A percentile compares a stretch with the other conserved stretches of the same genome.
Evolutionary conservation across 2,329 filamentous ascomycete species (phyloP).

Genomic region (Botrytis elliptica): DNA sequence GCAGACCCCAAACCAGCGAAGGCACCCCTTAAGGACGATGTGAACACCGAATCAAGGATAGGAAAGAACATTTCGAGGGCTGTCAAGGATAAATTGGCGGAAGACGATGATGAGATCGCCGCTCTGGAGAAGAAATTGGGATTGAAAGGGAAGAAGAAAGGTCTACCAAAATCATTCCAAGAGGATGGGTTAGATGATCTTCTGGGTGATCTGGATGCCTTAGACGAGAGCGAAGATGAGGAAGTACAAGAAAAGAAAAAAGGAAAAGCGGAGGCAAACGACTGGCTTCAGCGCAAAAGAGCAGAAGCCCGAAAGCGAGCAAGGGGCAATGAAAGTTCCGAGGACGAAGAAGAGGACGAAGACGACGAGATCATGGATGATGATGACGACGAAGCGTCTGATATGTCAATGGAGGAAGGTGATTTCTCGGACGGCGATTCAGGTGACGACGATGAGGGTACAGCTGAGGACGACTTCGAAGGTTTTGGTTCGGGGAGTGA

Average conservation of each 20-base stretch:
- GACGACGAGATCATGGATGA: constrained; percentile 35
- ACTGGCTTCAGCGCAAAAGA: constrained; percentile 60
- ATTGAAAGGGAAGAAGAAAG: constrained; percentile 67
- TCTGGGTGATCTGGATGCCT: constrained; percentile 54
- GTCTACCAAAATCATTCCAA: constrained; percentile 67
- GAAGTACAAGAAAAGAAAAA: constrained; percentile 50
- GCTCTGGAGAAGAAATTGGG: constrained; percentile 85
- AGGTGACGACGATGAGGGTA: constrained; percentile 39
- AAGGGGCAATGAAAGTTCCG: constrained; percentile 3
- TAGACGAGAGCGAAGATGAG: constrained; percentile 55
- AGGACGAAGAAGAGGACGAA: constrained; percentile 27
- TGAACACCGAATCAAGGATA: not conserved
- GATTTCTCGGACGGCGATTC: constrained; percentile 38
- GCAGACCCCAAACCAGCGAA: constrained; percentile 19
- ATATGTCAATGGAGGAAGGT: constrained; percentile 34
- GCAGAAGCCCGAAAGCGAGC: constrained; percentile 43
- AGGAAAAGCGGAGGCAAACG: constrained; percentile 56
- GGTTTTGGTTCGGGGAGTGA: constrained; percentile 42
- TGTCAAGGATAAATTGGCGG: constrained; percentile 64
- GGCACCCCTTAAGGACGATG: not conserved
- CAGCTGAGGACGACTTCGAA: constrained; percentile 44
- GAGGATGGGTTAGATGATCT: constrained; percentile 83
- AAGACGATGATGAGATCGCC: constrained; percentile 87
- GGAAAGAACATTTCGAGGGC: constrained; percentile 31
- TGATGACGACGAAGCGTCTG: constrained; percentile 38